Evolutionary conservation across 129 eudicot genomes (phyloP).

Genomic region (Lactuca sativa): DNA sequence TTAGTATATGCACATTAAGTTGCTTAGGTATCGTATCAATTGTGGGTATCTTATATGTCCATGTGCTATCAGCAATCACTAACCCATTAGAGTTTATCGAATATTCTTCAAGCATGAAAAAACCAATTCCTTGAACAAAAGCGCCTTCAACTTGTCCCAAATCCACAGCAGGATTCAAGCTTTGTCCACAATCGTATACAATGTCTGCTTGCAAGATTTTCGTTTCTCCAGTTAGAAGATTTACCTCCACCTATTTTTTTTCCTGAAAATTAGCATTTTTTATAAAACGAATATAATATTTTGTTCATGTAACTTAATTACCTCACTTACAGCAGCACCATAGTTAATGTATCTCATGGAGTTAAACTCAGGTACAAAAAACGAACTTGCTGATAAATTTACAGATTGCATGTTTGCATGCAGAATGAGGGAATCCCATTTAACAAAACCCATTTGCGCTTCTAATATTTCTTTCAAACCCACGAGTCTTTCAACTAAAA

Average conservation of each 20-base stretch:
- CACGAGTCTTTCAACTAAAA: conserved; percentile 67
- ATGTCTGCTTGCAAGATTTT: conserved; percentile 69
- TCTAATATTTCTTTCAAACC: conserved; percentile 52
- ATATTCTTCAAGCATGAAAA: conserved; percentile 90
- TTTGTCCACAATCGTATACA: conserved; percentile 90
- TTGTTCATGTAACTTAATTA: conserved; percentile 16
- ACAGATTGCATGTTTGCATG: conserved; percentile 53
- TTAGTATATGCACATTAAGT: conserved; percentile 70
- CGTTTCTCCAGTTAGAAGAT: conserved; percentile 82
- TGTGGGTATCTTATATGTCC: conserved; percentile 96
- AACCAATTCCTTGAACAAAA: conserved; percentile 97
- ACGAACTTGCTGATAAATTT: conserved; percentile 69
- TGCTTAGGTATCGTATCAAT: conserved; percentile 81
- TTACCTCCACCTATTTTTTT: conserved; percentile 74
- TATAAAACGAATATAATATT: not conserved
- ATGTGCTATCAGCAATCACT: conserved; percentile 74
- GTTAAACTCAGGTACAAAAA: conserved; percentile 55
- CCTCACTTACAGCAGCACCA: conserved; percentile 98
- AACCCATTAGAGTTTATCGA: conserved; percentile 64
- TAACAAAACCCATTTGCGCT: conserved; percentile 46
- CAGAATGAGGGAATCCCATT: conserved; percentile 61
- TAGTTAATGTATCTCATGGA: conserved; percentile 73
- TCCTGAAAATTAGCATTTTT: conserved; percentile 8
- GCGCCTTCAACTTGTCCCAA: conserved; percentile 99
- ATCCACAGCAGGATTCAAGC: conserved; percentile 97